Evolutionary conservation across 768 basidiomycete genomes (phyloP).

Genomic region (Russula brevipes): DNA sequence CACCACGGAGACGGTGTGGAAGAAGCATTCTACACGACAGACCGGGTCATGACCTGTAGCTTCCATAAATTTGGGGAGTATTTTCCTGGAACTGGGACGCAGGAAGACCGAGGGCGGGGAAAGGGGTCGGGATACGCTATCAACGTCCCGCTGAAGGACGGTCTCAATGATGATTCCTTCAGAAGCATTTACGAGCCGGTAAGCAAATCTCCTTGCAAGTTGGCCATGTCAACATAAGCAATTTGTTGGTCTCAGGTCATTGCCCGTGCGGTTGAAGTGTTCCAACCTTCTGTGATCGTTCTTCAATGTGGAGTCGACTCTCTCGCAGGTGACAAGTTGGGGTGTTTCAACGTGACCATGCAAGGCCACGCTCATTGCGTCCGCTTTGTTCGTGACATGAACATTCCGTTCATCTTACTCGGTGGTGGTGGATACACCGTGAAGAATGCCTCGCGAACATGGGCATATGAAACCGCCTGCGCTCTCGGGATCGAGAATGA

Average conservation of each 20-base stretch:
- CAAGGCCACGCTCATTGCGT: constrained; percentile 91
- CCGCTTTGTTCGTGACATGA: constrained; percentile 73
- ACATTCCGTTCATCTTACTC: constrained; percentile 83
- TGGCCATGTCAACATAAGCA: neutral
- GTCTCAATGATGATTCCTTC: constrained; percentile 87
- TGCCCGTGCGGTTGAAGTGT: constrained; percentile 80
- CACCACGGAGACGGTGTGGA: constrained; percentile 99
- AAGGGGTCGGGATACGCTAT: constrained; percentile 84
- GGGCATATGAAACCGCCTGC: constrained; percentile 97
- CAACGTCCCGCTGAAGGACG: constrained; percentile 92
- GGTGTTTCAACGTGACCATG: constrained; percentile 95
- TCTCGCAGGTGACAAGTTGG: constrained; percentile 89
- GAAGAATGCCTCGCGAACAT: constrained; percentile 90
- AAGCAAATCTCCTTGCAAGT: constrained; percentile 28
- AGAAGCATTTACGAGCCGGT: constrained; percentile 89
- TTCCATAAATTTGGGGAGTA: constrained; percentile 98
- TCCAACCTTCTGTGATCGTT: constrained; percentile 79
- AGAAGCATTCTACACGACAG: constrained; percentile 96
- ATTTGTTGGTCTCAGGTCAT: constrained; percentile 52
- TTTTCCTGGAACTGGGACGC: constrained; percentile 85
- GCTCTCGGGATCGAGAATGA: constrained; percentile 81
- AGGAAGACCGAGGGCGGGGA: constrained; percentile 79
- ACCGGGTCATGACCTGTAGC: constrained; percentile 94
- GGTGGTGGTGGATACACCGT: constrained; percentile 98
- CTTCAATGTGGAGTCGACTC: constrained; percentile 97